phyloP scores from a whole-genome alignment of 768 basidiomycete species.

The Lentinula lateritia region DNA sequence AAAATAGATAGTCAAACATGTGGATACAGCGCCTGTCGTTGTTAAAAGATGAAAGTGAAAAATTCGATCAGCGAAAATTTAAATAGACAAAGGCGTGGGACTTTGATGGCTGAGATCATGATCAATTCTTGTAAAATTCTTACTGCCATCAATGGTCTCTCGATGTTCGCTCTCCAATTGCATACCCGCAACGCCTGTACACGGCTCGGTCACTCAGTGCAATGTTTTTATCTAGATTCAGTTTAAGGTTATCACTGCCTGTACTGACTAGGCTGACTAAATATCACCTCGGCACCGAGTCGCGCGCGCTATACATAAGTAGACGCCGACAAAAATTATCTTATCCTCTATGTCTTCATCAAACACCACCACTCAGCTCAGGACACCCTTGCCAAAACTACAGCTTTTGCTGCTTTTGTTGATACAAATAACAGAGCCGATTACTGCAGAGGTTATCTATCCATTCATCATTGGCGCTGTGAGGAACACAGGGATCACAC shows the following conservation, averaged over 20 bases:
- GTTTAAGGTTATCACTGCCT: no score
- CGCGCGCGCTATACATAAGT: no score
- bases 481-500: conserved; percentile 12
- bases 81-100: not conserved
- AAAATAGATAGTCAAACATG: conserved; percentile 44
- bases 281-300: no score
- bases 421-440: conserved; percentile 28
- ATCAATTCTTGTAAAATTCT: no score
- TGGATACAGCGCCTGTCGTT: conserved; percentile 52
- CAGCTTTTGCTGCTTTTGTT: conserved; percentile 31
- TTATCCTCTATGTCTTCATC: not conserved
- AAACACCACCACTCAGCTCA: not conserved
- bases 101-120: not conserved
- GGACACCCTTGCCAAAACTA: conserved; percentile 30
- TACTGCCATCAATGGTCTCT: no score
- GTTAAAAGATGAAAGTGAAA: conserved; percentile 55
- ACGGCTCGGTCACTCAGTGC: no score
- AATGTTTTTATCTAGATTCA: no score
- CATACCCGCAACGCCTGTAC: no score
- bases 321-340: no score
- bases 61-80: not conserved
- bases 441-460: conserved; percentile 21
- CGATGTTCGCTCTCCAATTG: no score
- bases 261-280: no score
- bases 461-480: conserved; percentile 15